Conservation (phyloP, 192 early-diverging fungal species). For the Coemansia erecta region DNA sequence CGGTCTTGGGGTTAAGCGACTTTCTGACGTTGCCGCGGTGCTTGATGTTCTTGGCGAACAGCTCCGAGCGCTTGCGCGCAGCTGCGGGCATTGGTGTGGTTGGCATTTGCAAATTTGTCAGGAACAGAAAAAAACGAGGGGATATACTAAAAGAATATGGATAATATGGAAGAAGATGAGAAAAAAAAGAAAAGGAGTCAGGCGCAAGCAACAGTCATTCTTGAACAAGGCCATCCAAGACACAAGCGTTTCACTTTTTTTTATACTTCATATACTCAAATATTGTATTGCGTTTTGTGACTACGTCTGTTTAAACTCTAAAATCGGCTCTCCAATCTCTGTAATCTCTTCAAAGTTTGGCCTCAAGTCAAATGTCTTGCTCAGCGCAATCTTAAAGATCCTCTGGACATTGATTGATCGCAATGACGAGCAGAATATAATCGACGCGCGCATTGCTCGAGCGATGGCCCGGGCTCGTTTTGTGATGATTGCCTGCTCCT, state of each 20-base stretch:
- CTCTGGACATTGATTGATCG: slow-evolving; percentile 96
- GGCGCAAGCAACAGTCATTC: neutral
- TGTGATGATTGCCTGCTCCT: slow-evolving; percentile 92
- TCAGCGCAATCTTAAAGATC: slow-evolving; percentile 94
- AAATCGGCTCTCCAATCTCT: slow-evolving; percentile 86
- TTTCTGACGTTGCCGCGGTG: slow-evolving; percentile 41
- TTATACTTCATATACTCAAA: too few species aligned
- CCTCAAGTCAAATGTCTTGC: slow-evolving; percentile 90
- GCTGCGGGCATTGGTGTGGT: slow-evolving; percentile 43
- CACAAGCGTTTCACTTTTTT: neutral
- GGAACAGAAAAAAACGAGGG: neutral
- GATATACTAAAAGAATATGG: neutral
- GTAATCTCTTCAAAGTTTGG: slow-evolving; percentile 92
- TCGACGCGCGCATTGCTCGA: slow-evolving; percentile 89
- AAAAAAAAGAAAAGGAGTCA: neutral
- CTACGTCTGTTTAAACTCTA: slow-evolving; percentile 67
- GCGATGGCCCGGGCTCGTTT: slow-evolving; percentile 88
- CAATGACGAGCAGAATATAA: slow-evolving; percentile 92
- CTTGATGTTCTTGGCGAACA: slow-evolving; percentile 39
- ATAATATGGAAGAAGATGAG: neutral
- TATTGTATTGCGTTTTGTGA: too few species aligned
- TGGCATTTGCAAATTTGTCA: slow-evolving; percentile 11
- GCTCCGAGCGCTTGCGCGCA: slow-evolving; percentile 41
- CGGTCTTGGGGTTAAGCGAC: slow-evolving; percentile 29
- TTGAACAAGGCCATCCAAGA: neutral